A percentile compares a stretch with the other conserved stretches of the same genome.
Conservation (phyloP, 345 rosid genomes). For the Turritis glabra region DNA sequence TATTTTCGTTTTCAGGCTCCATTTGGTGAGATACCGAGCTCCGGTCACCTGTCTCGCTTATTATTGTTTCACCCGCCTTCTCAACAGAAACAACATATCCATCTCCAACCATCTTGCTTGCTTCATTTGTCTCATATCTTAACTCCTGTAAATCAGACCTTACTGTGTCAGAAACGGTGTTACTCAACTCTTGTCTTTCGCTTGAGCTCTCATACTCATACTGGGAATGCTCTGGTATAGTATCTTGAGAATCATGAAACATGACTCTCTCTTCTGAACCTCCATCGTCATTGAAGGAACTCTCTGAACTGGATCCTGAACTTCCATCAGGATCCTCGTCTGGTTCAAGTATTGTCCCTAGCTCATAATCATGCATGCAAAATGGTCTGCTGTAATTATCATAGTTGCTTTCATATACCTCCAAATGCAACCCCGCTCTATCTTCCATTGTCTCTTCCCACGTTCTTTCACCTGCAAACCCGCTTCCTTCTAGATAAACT, state of each 20-base stretch:
- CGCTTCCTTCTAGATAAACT: conserved; percentile 18
- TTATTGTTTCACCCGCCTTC: background rate
- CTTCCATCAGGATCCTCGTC: conserved; percentile 19
- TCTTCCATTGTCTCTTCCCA: conserved; percentile 38
- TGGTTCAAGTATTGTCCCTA: conserved; percentile 7
- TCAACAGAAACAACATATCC: background rate
- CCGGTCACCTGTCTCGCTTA: background rate
- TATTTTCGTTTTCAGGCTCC: conserved; percentile 14
- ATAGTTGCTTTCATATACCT: conserved; percentile 38
- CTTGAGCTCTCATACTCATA: conserved; percentile 16
- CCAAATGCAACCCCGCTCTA: conserved; percentile 37
- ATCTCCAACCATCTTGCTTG: background rate
- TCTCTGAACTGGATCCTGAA: conserved; percentile 7
- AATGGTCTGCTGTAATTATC: conserved; percentile 9
- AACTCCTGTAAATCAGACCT: conserved; percentile 13
- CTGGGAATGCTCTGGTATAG: conserved; percentile 14
- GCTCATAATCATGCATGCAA: conserved; percentile 5
- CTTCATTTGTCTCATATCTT: conserved; percentile 20
- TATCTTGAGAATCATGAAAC: background rate
- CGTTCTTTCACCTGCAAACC: conserved; percentile 23
- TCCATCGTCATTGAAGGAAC: conserved; percentile 18
- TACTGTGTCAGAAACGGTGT: conserved; percentile 6
- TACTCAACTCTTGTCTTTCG: conserved; percentile 11
- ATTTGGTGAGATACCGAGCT: background rate
- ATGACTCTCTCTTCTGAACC: conserved; percentile 3